Evolutionary conservation across 768 basidiomycete genomes (phyloP), one percentile per base, ranked within the genome.

Genomic region (Neoboletus brunneissimus): DNA sequence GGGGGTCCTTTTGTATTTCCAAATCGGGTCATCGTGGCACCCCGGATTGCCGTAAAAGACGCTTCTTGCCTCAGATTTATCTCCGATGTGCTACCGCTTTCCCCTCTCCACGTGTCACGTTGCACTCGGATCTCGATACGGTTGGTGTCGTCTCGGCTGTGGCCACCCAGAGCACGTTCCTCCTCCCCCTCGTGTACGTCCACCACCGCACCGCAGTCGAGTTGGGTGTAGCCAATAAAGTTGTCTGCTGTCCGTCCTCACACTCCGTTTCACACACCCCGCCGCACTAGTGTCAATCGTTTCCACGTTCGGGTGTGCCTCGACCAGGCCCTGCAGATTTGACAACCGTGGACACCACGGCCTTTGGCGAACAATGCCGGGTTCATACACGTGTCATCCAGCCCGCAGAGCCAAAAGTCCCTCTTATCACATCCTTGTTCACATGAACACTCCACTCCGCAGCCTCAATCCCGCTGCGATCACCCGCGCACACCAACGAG

Each of bases 31-130:
- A 57, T 45, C 65, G 66, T 66, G 65, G 66, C 66, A 68, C 65
- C 65, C 65, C 65, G 66, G 66, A 66, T 66, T 68, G 58, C 65
- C 64, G 53, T 67, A 66, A 66, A 49, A 3, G 27, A 50, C 22
- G 16, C 56, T 48, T 63, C 61, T 48, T 37, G 27, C 46, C 45
- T 54, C 48, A 67, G 66, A 67, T 66, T 65, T 67, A 66, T 66
- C 65, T 62, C 65, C 65, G 65, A 67, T 66, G 45, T 22, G 20
- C 50, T 27, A 23, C 56, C 51, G 51, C 51, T 25, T 40, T 34
- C 27, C 34, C 49, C 48, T 45, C 2, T 25, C 66, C 65, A 68
- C 65, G 63, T 68, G 66, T 66, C 64, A 40, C 29, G n/a, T 65
- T 32, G 35, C 56, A 53, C 61, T 51, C 45, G 56, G 54, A 62